Percentiles rank a stretch among this genome's conserved stretches.
phyloP scores from a whole-genome alignment of 805 yeast species.

The Wickerhamiella bombiphila region DNA sequence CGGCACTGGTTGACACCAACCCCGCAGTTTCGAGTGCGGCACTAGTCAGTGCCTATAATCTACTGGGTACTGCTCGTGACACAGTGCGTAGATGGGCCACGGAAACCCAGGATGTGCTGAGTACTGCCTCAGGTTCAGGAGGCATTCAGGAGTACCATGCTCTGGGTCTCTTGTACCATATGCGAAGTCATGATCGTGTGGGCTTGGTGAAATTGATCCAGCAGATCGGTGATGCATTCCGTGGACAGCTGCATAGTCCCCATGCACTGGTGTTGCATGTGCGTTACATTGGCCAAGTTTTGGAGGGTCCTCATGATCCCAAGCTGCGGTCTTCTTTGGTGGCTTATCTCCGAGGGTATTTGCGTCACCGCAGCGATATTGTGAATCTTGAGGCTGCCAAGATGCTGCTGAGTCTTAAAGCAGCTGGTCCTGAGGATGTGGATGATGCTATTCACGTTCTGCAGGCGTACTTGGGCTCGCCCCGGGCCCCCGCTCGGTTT shows the following conservation, averaged over 20 bases:
- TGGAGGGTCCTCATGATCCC: conserved; percentile 59
- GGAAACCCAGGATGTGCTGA: conserved; percentile 84
- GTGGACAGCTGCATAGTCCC: conserved; percentile 56
- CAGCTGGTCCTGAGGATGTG: conserved; percentile 37
- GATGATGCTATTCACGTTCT: conserved; percentile 51
- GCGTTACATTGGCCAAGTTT: conserved; percentile 44
- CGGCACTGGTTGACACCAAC: conserved; percentile 80
- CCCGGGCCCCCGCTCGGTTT: conserved; percentile 79
- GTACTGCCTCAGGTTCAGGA: conserved; percentile 21
- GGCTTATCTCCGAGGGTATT: conserved; percentile 53
- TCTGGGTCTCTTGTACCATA: conserved; percentile 71
- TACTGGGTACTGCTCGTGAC: conserved; percentile 78
- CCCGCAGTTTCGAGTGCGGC: conserved; percentile 91
- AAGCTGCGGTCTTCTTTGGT: conserved; percentile 43
- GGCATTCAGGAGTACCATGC: conserved; percentile 94
- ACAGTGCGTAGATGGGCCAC: conserved; percentile 88
- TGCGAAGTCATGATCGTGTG: conserved; percentile 85
- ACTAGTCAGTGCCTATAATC: conserved; percentile 74
- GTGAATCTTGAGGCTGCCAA: conserved; percentile 88
- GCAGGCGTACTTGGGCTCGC: conserved; percentile 66
- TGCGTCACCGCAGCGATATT: conserved; percentile 71
- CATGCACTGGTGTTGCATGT: conserved; percentile 76
- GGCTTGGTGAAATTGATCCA: conserved; percentile 83
- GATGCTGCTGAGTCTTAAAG: conserved; percentile 41
- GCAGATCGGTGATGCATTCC: conserved; percentile 45